Percentiles rank a stretch among this genome's conserved stretches.
Evolutionary conservation across 129 eudicot species (phyloP).

Genomic region (Deinandra increscens): DNA sequence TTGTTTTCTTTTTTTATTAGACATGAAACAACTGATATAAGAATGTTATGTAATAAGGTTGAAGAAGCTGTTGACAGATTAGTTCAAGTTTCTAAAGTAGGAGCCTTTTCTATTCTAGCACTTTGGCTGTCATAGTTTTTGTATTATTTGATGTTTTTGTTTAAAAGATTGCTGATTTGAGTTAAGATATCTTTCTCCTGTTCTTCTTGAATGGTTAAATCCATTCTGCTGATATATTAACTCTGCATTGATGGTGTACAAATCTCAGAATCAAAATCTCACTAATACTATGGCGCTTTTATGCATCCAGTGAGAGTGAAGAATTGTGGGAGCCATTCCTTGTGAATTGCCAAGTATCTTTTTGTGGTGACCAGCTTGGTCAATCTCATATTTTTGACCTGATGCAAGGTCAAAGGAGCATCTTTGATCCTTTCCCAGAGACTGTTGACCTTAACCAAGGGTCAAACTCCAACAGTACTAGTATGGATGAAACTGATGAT

Average conservation of each 20-base stretch:
- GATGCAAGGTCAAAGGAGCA: conserved; percentile 18
- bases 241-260: conserved; percentile 2
- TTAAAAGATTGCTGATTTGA: conserved; percentile 25
- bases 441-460: conserved; percentile 65
- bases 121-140: not conserved
- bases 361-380: conserved; percentile 16
- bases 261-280: conserved; percentile 13
- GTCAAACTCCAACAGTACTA: conserved; percentile 40
- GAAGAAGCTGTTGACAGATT: conserved; percentile 14
- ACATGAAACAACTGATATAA: not conserved
- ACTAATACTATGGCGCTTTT: not conserved
- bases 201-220: conserved; percentile 11
- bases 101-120: conserved; percentile 1
- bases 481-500: conserved; percentile 46
- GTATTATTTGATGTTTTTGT: conserved; percentile 17
- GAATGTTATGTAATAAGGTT: not conserved
- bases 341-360: conserved; percentile 12
- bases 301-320: conserved; percentile 1
- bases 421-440: conserved; percentile 39
- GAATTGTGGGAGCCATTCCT: conserved; percentile 18
- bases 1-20: no score
- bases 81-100: conserved; percentile 1
- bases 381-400: conserved; percentile 11
- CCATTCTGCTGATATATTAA: conserved; percentile 14
- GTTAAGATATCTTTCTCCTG: not conserved